Conservation (phyloP, 1,284 basidiomycete species). For the Mycena sp. region DNA sequence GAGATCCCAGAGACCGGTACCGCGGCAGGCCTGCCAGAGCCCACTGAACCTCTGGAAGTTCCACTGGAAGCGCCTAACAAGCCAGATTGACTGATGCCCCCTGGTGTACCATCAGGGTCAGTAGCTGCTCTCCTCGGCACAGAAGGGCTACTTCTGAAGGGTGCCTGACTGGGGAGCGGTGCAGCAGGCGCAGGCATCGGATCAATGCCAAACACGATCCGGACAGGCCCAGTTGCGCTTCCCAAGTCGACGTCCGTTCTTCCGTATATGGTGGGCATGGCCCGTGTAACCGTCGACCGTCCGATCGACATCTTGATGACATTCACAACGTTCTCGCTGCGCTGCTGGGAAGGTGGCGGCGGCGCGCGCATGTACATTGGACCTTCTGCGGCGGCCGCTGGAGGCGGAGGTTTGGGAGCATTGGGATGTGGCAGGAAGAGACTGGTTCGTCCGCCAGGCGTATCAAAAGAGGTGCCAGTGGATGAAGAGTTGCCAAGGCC, state of each 20-base stretch:
- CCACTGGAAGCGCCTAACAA: neutral
- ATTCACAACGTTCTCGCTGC: constrained; percentile 33
- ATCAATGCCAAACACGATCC: constrained; percentile 70
- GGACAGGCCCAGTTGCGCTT: constrained; percentile 66
- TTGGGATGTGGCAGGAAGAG: constrained; percentile 35
- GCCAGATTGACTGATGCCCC: neutral
- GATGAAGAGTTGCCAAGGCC: neutral
- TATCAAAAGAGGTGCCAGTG: constrained; percentile 3
- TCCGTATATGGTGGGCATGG: constrained; percentile 68
- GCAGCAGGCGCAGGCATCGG: constrained; percentile 52
- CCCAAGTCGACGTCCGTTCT: constrained; percentile 63
- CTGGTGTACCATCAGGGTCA: constrained; percentile 3
- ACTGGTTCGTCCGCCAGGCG: constrained; percentile 23
- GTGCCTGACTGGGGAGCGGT: constrained; percentile 30
- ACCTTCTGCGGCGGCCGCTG: constrained; percentile 50
- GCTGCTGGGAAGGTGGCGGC: constrained; percentile 31
- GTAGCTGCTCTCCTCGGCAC: constrained; percentile 13
- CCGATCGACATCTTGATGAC: constrained; percentile 35
- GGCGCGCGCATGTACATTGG: constrained; percentile 67
- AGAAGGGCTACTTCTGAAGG: constrained; percentile 33
- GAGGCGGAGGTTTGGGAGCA: constrained; percentile 66
- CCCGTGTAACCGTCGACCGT: constrained; percentile 26
- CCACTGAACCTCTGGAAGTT: neutral
- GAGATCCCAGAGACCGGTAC: constrained; percentile 8
- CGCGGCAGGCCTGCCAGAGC: neutral